Evolutionary conservation across 1,139 yeast genomes (phyloP), one percentile per base, ranked within the genome.

Genomic region (Lizanozyma gosingica): DNA sequence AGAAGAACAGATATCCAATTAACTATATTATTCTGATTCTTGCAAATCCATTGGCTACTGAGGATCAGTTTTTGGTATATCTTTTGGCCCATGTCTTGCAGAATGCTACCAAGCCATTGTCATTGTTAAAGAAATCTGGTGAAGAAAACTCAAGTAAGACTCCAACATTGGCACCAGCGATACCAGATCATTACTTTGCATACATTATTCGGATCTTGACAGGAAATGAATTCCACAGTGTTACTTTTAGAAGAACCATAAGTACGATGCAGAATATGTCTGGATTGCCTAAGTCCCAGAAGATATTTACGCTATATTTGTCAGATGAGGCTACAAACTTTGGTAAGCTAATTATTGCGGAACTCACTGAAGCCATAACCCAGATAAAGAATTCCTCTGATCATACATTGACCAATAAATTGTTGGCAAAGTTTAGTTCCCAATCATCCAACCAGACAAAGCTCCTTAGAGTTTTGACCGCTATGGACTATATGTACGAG

Each of bases 401-500:
- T 15, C 70, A 68, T 1, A 56, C 65, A 17, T 57, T 76, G 29
- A 77, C 75, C 40, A 71, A 75, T 17, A 76, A 74, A 39, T 60
- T 73, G 2, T 68, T 88, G 47, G 65, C 77, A 15, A 78, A 77
- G 50, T 87, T 90, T 53, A 83, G 94, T 14, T 79, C 90, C 0
- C 78, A 90, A 2, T 80, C 86, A 39, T 84, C 96, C 0, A 88
- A 84, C 45, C 97, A 90, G 57, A 87, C 97, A 8, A 88, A 88
- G 53, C 63, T 92, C 16, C 65, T 92, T 43, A 71, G 96, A 41
- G 81, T 88, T 4, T 67, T 90, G 49, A 90, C 97, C 0, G 96
- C 97, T 0, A 71, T 90, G 46, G 97, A 90, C 53, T 88, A 83
- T 52, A 71, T 90, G 59, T 83, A 78, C 58, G 84, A 80, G 45